Base-by-base conservation (phyloP, 163 green algal genomes). In the Trebouxia gelatinosa region DNA sequence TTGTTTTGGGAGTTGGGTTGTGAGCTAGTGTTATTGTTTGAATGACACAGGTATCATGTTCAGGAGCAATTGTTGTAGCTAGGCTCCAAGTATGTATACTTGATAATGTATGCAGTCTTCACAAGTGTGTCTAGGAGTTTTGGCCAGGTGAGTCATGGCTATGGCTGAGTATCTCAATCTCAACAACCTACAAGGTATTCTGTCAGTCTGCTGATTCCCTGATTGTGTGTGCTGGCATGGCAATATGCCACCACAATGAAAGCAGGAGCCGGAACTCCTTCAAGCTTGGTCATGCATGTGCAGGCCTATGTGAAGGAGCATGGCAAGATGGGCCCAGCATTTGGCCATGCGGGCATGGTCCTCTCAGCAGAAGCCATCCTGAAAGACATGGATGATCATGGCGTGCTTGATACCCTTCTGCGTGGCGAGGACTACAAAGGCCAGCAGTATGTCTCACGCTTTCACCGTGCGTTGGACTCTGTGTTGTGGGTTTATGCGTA, bases 331-430 rank as follows among this genome's bases (percentile, higher is more conserved):
- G 35, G 72, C 6, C 21, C 38, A 67, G 51, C 46, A 11, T 78
- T 78, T 67, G 51, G 51, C 6, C 87, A 91, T 74, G 62, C 78
- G 6, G 87, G 87, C 64, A 87, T 91, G 9, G 65, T 87, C 19
- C 54, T 72, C 17, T 78, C 82, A 21, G 79, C 87, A 29, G 81
- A 76, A n/a, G 85, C 85, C 28, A 74, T 91, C 19, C 81, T 91
- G 64, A 70, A 62, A 5, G 86, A 91, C 61, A 58, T 91, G 74
- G 80, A 89, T 72, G 78, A 79, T 6, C 54, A 78, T 28, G 80
- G 85, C n/a, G 66, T 89, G 16, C 72, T 91, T 35, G 40, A 40
- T 26, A 46, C 68, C 0, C 58, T 87, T 19, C 9, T 82, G 51
- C 75, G 70, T 32, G 59, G 70, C 23, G 48, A 32, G 19, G 50